Evolutionary conservation across 2,329 filamentous ascomycete species (phyloP).

Genomic region (Didymellaceae sp.): DNA sequence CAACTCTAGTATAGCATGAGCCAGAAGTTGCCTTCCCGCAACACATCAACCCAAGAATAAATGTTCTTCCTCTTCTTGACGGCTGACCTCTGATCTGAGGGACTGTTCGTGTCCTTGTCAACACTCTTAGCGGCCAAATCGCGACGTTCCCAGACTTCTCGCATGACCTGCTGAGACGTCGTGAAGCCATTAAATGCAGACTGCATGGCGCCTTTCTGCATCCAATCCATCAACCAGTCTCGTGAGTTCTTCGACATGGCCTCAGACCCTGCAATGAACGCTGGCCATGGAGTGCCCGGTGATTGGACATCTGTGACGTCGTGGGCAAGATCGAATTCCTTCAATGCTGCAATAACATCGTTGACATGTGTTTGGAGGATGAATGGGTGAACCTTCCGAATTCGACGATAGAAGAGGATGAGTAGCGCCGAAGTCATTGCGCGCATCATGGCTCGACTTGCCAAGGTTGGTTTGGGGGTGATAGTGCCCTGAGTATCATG

Average conservation of each 20-base stretch:
- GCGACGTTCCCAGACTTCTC: constrained; percentile 20
- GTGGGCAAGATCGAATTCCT: constrained; percentile 20
- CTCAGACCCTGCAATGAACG: constrained; percentile 27
- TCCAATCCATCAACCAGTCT: constrained; percentile 22
- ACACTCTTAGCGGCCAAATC: constrained; percentile 1
- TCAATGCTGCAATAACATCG: constrained; percentile 19
- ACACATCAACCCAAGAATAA: constrained; percentile 19
- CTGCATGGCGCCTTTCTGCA: constrained; percentile 20
- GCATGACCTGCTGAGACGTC: constrained; percentile 17
- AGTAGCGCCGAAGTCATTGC: constrained; percentile 51
- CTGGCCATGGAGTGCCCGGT: constrained; percentile 26
- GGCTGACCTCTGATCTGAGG: neutral
- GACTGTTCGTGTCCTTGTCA: neutral
- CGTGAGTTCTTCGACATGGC: constrained; percentile 18
- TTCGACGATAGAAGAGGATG: constrained; percentile 53
- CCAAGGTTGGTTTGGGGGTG: neutral
- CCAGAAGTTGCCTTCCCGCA: constrained; percentile 18
- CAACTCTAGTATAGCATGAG: constrained; percentile 16
- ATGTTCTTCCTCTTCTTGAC: constrained; percentile 1
- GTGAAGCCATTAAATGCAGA: constrained; percentile 17
- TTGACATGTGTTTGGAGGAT: constrained; percentile 49
- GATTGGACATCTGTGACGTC: constrained; percentile 10
- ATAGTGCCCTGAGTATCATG: neutral
- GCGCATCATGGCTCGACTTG: constrained; percentile 41
- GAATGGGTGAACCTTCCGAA: constrained; percentile 49